These are phyloP conservation scores for Yamadazyma jaroonii DNA, from an alignment of 1,139 yeast genomes.

Conservation along the genomic window DNA sequence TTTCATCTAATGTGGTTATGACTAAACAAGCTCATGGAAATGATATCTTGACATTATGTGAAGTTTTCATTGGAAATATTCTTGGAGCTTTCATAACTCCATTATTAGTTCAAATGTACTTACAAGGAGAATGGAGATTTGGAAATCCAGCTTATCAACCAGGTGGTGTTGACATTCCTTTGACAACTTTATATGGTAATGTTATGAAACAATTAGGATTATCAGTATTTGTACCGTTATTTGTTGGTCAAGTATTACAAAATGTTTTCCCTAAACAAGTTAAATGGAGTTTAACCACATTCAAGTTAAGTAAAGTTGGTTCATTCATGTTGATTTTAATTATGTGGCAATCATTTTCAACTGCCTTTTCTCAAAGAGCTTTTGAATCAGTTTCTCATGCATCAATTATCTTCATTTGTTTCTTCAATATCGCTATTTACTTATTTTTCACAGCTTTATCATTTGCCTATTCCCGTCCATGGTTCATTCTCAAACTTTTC, in stretches of 20 bases:
- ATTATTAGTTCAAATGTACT: conserved; percentile 71
- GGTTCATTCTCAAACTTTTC: conserved; percentile 44
- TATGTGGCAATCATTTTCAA: conserved; percentile 84
- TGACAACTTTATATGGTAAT: conserved; percentile 59
- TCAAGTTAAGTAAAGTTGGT: conserved; percentile 68
- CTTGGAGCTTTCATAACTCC: conserved; percentile 88
- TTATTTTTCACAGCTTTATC: conserved; percentile 68
- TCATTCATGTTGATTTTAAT: conserved; percentile 73
- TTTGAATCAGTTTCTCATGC: conserved; percentile 68
- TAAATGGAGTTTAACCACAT: conserved; percentile 56
- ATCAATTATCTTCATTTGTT: conserved; percentile 71
- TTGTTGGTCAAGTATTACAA: conserved; percentile 84
- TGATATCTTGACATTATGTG: conserved; percentile 73
- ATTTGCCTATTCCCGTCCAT: conserved; percentile 60
- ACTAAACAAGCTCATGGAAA: conserved; percentile 83
- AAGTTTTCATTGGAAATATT: conserved; percentile 80
- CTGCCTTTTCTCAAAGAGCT: conserved; percentile 81
- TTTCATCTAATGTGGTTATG: conserved; percentile 88
- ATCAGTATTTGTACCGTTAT: conserved; percentile 77
- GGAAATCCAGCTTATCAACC: conserved; percentile 72
- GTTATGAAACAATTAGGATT: conserved; percentile 87
- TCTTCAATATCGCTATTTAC: conserved; percentile 78
- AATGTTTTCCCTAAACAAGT: conserved; percentile 64
- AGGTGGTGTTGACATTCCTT: conserved; percentile 40
- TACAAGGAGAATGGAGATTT: conserved; percentile 60